Evolutionary conservation across 2,329 filamentous ascomycete genomes (phyloP), one percentile per base, ranked within the genome.

Genomic region (Fusarium torreyae): DNA sequence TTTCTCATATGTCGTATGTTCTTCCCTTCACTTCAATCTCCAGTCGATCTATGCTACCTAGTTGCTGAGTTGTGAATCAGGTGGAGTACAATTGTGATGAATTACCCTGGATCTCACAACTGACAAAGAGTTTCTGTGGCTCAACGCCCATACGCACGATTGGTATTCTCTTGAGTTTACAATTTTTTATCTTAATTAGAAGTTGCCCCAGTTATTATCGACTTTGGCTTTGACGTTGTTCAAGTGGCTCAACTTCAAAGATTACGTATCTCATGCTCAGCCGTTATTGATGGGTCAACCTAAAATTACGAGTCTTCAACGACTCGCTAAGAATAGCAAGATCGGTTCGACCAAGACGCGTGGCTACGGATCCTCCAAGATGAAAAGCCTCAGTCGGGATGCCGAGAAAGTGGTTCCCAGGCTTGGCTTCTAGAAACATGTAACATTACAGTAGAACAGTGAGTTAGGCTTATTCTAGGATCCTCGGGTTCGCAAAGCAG

Each of bases 391-490:
- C 33, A 54, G 44, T 26, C 24, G n/a, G 20, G 26, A 54, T 9
- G 36, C 43, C 34, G 46, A 57, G 54, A 52, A 63, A 22, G 64
- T 38, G 20, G 24, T 57, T 57, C 44, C 28, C 24, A 18, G 28
- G 39, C 20, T 70, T 64, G 28, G 39, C 20, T 70, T 64, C 57
- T 56, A 56, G 63, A 69, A 67, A 53, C 8, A 50, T 51, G 46
- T 39, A 65, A 65, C 60, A 65, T 53, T 53, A 28, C 40, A 55
- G 24, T 55, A 55, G 13, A 50, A 20, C 31, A 36, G 40, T 36
- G 26, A 13, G 24, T 31, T 31, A 63, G 66, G 44, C 24, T 56
- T 39, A 55, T 63, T 52, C 44, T 34, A 57, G 40, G 67, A 69
- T n/a, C 36, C 48, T 20, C 57, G 54, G 50, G 42, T 42, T 50